Conservation (phyloP, 768 basidiomycete genomes). For the Lentinula guzmanii region DNA sequence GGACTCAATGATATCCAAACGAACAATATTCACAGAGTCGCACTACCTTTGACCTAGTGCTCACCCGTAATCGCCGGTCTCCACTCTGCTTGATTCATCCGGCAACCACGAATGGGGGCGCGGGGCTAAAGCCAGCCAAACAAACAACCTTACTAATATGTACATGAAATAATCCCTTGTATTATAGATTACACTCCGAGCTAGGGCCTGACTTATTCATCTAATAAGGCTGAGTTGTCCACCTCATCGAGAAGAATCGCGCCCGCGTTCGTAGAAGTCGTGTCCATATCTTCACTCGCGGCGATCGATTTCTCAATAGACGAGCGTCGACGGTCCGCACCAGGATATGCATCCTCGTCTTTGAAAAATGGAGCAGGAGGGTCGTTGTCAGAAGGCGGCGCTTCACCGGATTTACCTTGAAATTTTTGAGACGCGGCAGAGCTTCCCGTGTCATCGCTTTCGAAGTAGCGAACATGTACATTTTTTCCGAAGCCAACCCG, state of each 20-base stretch:
- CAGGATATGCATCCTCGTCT: constrained; percentile 71
- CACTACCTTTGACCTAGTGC: too few relatives aligned
- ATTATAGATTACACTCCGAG: too few relatives aligned
- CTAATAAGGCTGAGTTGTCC: constrained; percentile 34
- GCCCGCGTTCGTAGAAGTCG: constrained; percentile 46
- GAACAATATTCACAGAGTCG: too few relatives aligned
- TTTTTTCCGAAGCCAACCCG: constrained; percentile 75
- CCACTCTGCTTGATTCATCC: too few relatives aligned
- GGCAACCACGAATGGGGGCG: too few relatives aligned
- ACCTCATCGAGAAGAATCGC: constrained; percentile 29
- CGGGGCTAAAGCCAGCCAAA: too few relatives aligned
- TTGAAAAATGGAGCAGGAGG: constrained; percentile 20
- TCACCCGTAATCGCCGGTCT: too few relatives aligned
- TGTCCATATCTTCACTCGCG: constrained; percentile 62
- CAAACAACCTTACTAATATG: too few relatives aligned
- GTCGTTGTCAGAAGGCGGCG: constrained; percentile 16
- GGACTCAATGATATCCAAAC: background rate
- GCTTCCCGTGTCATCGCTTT: constrained; percentile 39
- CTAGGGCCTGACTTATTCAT: constrained; percentile 26
- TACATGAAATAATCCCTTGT: too few relatives aligned
- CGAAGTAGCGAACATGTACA: constrained; percentile 63
- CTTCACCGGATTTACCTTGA: constrained; percentile 20
- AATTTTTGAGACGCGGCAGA: constrained; percentile 43
- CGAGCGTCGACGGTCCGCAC: constrained; percentile 47
- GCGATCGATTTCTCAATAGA: constrained; percentile 53